A percentile compares a stretch with the other conserved stretches of the same genome.
These are phyloP conservation scores for Casuarina glauca DNA, from an alignment of 306 rosid genomes.

Conservation along the genomic window DNA sequence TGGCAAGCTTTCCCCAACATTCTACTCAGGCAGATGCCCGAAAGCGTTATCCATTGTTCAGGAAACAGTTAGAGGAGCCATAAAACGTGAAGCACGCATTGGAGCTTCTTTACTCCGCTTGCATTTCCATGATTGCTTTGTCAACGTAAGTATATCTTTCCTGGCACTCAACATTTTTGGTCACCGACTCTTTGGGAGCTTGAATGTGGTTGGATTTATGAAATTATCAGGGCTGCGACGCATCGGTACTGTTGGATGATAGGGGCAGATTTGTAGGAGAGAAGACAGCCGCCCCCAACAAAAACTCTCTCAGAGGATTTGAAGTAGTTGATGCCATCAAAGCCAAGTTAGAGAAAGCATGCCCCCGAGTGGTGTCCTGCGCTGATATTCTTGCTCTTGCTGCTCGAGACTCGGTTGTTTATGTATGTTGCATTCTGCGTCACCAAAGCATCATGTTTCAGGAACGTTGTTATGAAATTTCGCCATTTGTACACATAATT, in stretches of 20 bases:
- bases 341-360: constrained; percentile 50
- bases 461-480: background rate
- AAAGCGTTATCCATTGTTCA: constrained; percentile 38
- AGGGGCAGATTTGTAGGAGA: constrained; percentile 51
- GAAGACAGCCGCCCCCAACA: constrained; percentile 60
- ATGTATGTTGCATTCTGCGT: constrained; percentile 26
- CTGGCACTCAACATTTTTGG: background rate
- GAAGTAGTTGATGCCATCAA: constrained; percentile 52
- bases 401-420: constrained; percentile 52
- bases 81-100: constrained; percentile 37
- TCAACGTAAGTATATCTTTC: constrained; percentile 44
- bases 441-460: background rate
- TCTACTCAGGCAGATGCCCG: constrained; percentile 46
- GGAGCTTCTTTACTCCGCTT: constrained; percentile 64
- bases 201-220: constrained; percentile 6
- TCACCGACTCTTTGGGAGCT: background rate
- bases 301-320: constrained; percentile 53
- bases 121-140: constrained; percentile 73
- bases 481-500: background rate
- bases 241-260: constrained; percentile 56
- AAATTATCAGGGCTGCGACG: constrained; percentile 59
- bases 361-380: constrained; percentile 60
- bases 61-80: constrained; percentile 40
- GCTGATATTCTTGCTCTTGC: constrained; percentile 69
- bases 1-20: constrained; percentile 26